Evolutionary conservation across 441 rosid species (phyloP), one percentile per base, ranked within the genome.

Genomic region (Bocquillonia castaneifolia): DNA sequence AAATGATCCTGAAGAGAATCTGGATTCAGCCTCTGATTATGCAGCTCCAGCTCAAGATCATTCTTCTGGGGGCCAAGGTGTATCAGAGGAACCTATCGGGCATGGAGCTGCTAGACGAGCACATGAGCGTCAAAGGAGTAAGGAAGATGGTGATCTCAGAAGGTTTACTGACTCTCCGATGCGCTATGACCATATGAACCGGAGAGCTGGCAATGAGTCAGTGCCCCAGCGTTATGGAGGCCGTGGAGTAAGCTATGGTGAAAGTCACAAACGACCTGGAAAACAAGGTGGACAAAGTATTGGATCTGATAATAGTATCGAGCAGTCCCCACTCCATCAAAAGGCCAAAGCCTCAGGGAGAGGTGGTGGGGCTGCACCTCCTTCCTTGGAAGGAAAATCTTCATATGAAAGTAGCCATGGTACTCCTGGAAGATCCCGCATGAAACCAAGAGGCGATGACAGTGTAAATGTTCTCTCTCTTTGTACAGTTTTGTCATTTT

Each of bases 1-100:
- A 1, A 93, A 89, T 52, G 96, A 91, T 61, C 95, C 92, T 0
- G 76, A 85, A 60, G 86, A 84, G 56, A 73, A 79, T 80, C 85
- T 84, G 0, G 91, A 81, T 65, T 50, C 79, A 5, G 78, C 56
- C 69, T 74, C 72, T 40, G 73, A 73, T 17, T 25, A 67, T 48
- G 65, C 59, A 51, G 69, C 77, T 75, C 71, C 80, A 56, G 73
- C 78, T 72, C 75, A 67, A 64, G 75, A 72, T 73, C 80, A 86
- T 73, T 72, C 85, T 67, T 64, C 81, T n/a, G 69, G 66, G 68
- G 66, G 69, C 68, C 74, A 66, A 73, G 71, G 85, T 34, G 84
- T 72, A 48, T 57, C 72, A 23, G 83, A 72, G 63, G 86, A 72
- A 22, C 66, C 82, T 12, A 68, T 68, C 39, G 85, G 79, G 64